Evolutionary conservation across 305 asterid genomes (phyloP), one percentile per base, ranked within the genome.

Genomic region (Solanum hybrid): DNA sequence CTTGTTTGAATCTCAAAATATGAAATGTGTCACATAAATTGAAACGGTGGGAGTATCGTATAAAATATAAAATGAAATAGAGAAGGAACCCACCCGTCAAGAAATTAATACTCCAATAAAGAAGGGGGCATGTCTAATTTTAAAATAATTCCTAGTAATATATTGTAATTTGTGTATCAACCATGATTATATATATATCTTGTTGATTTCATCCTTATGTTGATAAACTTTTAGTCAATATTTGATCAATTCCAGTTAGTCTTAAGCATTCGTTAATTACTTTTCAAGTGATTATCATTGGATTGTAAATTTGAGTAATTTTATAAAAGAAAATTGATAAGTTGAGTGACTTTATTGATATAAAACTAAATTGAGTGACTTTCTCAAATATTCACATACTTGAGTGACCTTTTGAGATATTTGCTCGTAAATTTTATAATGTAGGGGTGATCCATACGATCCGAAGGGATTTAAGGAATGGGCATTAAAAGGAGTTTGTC

Each of bases 381-480:
- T 45, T 45, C 22, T 45, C 65, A 45, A 45, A 45, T 45, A 45
- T 14, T 45, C 22, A 45, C 65, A 14, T 45, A 45, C 7, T 45
- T 45, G 61, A 14, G 65, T 45, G 65, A 14, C 22, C 8, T 51
- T 51, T 51, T 15, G 65, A 51, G 65, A 51, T 51, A 51, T 51
- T 51, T 51, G 20, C 65, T 14, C 65, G n/a, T 57, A 57, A 57
- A 57, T 57, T 57, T 57, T 17, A 57, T 57, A 57, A 20, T 17
- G 90, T 89, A 94, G 95, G 90, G 93, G 94, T 6, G 95, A 95
- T 10, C 97, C 97, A 10, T 95, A 92, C 31, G 96, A 95, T 81
- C 97, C 97, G 1, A 11, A 36, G 73, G 96, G 91, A 27, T 95
- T 95, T 80, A 92, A 77, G 93, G 73, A 92, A 5, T 95, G 97